These are phyloP conservation scores for Carex sylvatica DNA, from an alignment of 202 grass and related monocot genomes.

Conservation along the genomic window DNA sequence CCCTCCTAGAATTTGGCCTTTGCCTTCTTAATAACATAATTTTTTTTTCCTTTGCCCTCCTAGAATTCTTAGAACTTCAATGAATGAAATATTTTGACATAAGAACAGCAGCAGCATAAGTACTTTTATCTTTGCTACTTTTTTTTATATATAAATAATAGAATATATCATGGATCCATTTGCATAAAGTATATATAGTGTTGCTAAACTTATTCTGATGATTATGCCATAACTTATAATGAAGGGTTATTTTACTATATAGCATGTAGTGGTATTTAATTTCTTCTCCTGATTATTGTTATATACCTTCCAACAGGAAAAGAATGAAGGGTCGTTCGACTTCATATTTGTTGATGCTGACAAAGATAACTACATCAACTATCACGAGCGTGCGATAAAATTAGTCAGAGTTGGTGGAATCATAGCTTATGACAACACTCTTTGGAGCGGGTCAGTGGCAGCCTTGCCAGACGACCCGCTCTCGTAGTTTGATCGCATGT, in stretches of 20 bases:
- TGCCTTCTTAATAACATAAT: not conserved
- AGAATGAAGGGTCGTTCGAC: conserved; percentile 40
- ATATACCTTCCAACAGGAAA: conserved; percentile 13
- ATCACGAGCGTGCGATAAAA: conserved; percentile 49
- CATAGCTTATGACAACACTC: conserved; percentile 68
- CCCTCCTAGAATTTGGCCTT: no score
- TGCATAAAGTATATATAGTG: not conserved
- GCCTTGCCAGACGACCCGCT: conserved; percentile 7
- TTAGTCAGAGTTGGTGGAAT: conserved; percentile 58
- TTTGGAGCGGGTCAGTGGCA: conserved; percentile 50
- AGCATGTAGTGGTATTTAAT: not conserved
- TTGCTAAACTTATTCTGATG: not conserved
- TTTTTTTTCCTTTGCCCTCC: not conserved
- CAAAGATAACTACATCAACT: conserved; percentile 56
- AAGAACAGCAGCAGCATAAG: not conserved
- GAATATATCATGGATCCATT: not conserved
- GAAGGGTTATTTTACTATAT: not conserved
- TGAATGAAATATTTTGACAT: not conserved
- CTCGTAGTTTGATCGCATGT: conserved; percentile 12
- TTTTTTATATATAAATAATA: not conserved
- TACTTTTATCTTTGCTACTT: not conserved
- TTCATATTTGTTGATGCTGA: conserved; percentile 75
- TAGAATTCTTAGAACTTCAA: not conserved
- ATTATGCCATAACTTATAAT: not conserved
- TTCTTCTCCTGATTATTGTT: not conserved